Base-by-base conservation (phyloP, 2,329 filamentous ascomycete species). In the Aspergillus sp. region DNA sequence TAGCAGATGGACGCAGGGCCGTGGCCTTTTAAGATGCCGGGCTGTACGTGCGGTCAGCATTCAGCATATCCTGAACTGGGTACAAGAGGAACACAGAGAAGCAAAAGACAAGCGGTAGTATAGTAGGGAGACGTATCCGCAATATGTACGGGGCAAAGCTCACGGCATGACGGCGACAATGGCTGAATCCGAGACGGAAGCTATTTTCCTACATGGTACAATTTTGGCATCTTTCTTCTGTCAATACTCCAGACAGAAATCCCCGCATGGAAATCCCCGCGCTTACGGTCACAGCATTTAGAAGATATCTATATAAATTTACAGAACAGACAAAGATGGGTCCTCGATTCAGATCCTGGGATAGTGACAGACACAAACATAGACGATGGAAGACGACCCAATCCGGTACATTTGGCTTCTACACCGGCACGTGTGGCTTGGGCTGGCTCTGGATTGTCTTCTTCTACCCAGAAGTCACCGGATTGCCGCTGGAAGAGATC, bases 341-440 rank as follows among this genome's bases (percentile, higher is more conserved):
- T 19, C 19, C 19, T 19, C 19, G 19, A 19, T 19, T 19, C 2
- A 19, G 19, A 19, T 19, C 19, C 19, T 19, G 19, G 19, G 19
- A 19, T 19, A 19, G 19, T 19, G 19, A 19, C 19, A 19, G 19
- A 19, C 19, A 19, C 19, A 19, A 19, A 19, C 19, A 19, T 19
- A 19, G 19, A 2, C 19, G 19, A 19, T 19, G 19, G 19, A 19
- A 19, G 19, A 72, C 69, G 45, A 76, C 74, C 0, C 73, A 73
- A 0, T 71, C 66, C 2, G 74, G 75, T 1, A 70, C 74, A 0
- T 78, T 77, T 49, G 73, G 73, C 4, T 77, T 78, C 58, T 78
- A 76, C 46, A 70, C 73, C 1, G 71, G 63, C 0, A 73, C 77
- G 33, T 77, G 73, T 53, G 65, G 72, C 40, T 50, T 74, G 29